These are phyloP conservation scores for Lactarius sanguifluus DNA, from an alignment of 768 basidiomycete species.

Conservation along the genomic window DNA sequence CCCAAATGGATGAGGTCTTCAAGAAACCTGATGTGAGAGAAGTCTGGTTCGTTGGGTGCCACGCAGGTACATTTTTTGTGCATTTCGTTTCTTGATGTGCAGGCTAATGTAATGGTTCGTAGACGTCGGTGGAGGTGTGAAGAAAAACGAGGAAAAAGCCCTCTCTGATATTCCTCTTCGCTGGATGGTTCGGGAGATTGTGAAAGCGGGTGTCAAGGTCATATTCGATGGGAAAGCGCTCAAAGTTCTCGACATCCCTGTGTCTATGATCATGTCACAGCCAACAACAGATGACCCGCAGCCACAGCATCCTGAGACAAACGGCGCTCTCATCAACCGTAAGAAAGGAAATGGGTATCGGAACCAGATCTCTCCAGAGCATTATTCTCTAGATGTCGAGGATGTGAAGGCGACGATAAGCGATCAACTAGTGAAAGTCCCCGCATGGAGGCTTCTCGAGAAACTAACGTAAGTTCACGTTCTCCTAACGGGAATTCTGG, in stretches of 20 bases:
- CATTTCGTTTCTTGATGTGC: background rate
- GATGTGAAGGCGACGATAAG: background rate
- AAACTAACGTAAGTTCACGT: background rate
- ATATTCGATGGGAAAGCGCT: slow-evolving; percentile 5
- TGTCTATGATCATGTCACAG: background rate
- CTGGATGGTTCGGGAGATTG: slow-evolving; percentile 27
- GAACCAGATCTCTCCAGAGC: background rate
- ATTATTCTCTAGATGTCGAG: background rate
- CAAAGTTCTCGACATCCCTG: background rate
- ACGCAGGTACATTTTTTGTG: slow-evolving; percentile 4
- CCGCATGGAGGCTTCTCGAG: too few relatives aligned
- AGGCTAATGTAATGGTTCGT: background rate
- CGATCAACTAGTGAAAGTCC: too few relatives aligned
- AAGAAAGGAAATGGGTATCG: background rate
- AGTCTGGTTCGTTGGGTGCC: slow-evolving; percentile 22
- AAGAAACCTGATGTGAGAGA: slow-evolving; percentile 13
- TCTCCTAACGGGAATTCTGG: background rate
- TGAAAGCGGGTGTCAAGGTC: background rate
- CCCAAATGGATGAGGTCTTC: background rate
- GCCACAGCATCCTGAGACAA: background rate
- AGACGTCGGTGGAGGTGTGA: slow-evolving; percentile 26
- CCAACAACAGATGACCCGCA: background rate
- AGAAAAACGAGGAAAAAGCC: background rate
- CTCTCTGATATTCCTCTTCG: slow-evolving; percentile 23
- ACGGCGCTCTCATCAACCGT: background rate